Percentiles rank a stretch among this genome's conserved stretches.
Conservation (phyloP, 2,329 filamentous ascomycete species). For the Aspergillus candidus region DNA sequence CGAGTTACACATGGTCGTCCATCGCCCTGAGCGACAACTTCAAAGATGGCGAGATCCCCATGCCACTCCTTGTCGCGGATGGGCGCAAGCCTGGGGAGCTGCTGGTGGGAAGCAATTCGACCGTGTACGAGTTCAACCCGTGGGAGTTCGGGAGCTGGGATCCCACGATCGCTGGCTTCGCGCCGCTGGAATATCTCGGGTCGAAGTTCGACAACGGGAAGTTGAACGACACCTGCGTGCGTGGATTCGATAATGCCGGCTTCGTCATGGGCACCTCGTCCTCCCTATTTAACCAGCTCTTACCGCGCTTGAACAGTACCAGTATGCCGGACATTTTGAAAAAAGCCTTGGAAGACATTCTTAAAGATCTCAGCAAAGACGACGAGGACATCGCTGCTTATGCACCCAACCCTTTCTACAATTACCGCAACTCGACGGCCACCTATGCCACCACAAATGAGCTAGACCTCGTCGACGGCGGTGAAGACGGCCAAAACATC, state of each 20-base stretch:
- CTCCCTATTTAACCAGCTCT: constrained; percentile 73
- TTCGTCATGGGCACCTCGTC: constrained; percentile 83
- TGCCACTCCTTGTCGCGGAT: constrained; percentile 69
- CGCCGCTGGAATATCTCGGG: constrained; percentile 63
- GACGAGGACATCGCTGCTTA: constrained; percentile 70
- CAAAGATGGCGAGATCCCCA: constrained; percentile 55
- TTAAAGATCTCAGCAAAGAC: constrained; percentile 50
- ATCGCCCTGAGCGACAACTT: constrained; percentile 62
- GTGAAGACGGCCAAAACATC: constrained; percentile 71
- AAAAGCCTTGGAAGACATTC: constrained; percentile 46
- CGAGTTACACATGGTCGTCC: constrained; percentile 75
- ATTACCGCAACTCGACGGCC: constrained; percentile 56
- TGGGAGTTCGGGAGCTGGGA: constrained; percentile 76
- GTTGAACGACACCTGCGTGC: constrained; percentile 59
- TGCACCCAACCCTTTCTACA: constrained; percentile 68
- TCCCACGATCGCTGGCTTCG: constrained; percentile 65
- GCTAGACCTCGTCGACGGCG: constrained; percentile 71
- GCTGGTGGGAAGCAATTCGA: constrained; percentile 63
- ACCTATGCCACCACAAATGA: constrained; percentile 47
- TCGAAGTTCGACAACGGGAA: constrained; percentile 63
- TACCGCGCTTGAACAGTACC: constrained; percentile 58
- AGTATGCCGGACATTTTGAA: constrained; percentile 48
- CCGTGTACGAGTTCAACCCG: constrained; percentile 71
- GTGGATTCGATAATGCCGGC: constrained; percentile 75
- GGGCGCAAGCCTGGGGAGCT: constrained; percentile 57